Percentiles rank a stretch among this genome's conserved stretches.
phyloP scores from a whole-genome alignment of 2,329 filamentous ascomycete species.

The Calonectria pteridis region DNA sequence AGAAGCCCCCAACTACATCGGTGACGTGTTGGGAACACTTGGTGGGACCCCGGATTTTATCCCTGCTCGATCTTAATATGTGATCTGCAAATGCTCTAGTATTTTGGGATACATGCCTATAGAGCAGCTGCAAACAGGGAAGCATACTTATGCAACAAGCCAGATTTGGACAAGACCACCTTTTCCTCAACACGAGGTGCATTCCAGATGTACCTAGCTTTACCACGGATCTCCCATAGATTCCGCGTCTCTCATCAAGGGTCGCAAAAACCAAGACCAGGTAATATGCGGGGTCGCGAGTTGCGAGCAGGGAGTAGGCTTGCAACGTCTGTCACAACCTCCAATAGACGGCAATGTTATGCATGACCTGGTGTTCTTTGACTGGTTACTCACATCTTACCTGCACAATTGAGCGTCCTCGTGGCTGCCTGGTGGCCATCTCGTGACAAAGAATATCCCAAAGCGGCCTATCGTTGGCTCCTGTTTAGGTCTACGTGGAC shows the following conservation, averaged over 20 bases:
- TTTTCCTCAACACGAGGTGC: neutral
- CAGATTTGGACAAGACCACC: neutral
- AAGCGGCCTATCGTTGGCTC: neutral
- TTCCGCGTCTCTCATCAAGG: neutral
- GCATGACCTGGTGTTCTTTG: neutral
- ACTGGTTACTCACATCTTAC: neutral
- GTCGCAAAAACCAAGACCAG: neutral
- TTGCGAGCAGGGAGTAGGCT: neutral
- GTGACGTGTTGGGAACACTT: slow-evolving; percentile 32
- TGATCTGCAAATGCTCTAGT: neutral
- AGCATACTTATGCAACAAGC: neutral
- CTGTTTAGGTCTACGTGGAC: neutral
- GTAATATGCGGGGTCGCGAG: neutral
- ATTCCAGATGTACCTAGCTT: neutral
- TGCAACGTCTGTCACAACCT: neutral
- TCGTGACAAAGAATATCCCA: neutral
- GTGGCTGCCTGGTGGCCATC: neutral
- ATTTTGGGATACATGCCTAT: neutral
- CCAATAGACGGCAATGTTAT: neutral
- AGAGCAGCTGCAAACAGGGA: neutral
- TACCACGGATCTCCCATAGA: neutral
- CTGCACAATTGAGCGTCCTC: neutral
- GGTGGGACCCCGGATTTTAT: slow-evolving; percentile 30
- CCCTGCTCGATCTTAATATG: neutral
- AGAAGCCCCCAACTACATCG: slow-evolving; percentile 28